These are phyloP conservation scores for Atractiella rhizophila DNA, from an alignment of 768 basidiomycete genomes.

Conservation along the genomic window DNA sequence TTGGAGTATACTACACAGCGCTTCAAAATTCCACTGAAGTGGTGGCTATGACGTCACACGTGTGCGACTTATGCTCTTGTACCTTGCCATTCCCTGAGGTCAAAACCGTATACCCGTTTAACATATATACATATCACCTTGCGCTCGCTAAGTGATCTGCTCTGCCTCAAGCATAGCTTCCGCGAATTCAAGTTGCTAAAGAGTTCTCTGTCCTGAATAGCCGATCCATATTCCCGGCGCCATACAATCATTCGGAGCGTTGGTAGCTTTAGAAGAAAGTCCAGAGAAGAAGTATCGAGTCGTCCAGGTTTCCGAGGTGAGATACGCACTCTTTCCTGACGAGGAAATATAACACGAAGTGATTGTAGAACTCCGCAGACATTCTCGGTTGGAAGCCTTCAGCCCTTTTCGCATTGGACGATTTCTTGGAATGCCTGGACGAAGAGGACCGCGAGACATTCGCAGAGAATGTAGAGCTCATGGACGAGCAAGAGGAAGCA, in stretches of 20 bases:
- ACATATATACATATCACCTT: no score
- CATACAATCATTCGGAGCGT: constrained; percentile 57
- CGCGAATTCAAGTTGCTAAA: no score
- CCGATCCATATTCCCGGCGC: constrained; percentile 61
- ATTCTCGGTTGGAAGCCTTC: constrained; percentile 46
- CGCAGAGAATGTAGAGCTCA: constrained; percentile 47
- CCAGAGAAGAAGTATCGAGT: constrained; percentile 35
- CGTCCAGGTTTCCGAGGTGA: constrained; percentile 54
- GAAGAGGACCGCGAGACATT: constrained; percentile 39
- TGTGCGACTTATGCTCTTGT: no score
- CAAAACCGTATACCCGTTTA: no score
- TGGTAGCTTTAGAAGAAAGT: constrained; percentile 42
- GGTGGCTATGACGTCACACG: no score
- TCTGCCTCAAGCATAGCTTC: no score
- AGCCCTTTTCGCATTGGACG: constrained; percentile 44
- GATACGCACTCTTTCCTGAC: background rate
- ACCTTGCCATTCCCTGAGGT: no score
- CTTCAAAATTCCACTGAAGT: no score
- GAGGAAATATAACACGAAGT: background rate
- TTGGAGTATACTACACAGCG: no score
- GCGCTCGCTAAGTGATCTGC: no score
- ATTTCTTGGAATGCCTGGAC: constrained; percentile 45
- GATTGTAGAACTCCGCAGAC: constrained; percentile 39
- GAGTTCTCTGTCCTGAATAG: constrained; percentile 20
- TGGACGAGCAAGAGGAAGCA: constrained; percentile 29